Percentiles rank a stretch among this genome's conserved stretches.
These are phyloP conservation scores for Penicillium diatomitis DNA, from an alignment of 495 filamentous ascomycete genomes.

Conservation along the genomic window DNA sequence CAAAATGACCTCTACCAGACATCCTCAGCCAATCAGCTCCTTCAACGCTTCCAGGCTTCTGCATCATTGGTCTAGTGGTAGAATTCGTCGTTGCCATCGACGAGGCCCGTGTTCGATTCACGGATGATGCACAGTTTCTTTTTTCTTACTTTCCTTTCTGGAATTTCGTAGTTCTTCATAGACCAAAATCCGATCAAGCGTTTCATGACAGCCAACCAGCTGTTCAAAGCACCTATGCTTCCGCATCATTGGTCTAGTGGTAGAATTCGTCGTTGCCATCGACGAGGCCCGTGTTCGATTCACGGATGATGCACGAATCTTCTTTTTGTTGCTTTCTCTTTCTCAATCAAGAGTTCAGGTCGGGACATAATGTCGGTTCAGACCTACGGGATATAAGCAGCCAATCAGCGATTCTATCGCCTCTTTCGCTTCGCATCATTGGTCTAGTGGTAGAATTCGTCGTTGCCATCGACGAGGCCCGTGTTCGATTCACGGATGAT, in stretches of 20 bases:
- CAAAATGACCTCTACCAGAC: neutral
- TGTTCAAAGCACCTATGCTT: neutral
- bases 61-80: slow-evolving; percentile 53
- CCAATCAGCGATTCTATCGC: too few species aligned
- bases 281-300: slow-evolving; percentile 52
- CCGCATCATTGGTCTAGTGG: slow-evolving; percentile 50
- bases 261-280: slow-evolving; percentile 54
- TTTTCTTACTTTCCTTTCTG: neutral
- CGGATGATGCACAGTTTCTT: slow-evolving; percentile 40
- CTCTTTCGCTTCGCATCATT: slow-evolving; percentile 29
- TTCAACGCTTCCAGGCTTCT: neutral
- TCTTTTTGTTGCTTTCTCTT: slow-evolving; percentile 2
- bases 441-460: slow-evolving; percentile 54
- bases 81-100: slow-evolving; percentile 54
- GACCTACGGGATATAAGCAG: too few species aligned
- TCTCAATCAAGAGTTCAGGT: too few species aligned
- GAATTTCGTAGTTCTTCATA: neutral
- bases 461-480: slow-evolving; percentile 52
- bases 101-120: slow-evolving; percentile 52
- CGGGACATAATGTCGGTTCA: too few species aligned
- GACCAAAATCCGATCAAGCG: neutral
- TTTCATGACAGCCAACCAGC: neutral
- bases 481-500: slow-evolving; percentile 51
- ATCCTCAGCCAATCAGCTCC: neutral
- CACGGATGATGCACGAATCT: slow-evolving; percentile 41